Evolutionary conservation across 2,329 filamentous ascomycete species (phyloP), one percentile per base, ranked within the genome.

Genomic region (Ambrosiella beaveri): DNA sequence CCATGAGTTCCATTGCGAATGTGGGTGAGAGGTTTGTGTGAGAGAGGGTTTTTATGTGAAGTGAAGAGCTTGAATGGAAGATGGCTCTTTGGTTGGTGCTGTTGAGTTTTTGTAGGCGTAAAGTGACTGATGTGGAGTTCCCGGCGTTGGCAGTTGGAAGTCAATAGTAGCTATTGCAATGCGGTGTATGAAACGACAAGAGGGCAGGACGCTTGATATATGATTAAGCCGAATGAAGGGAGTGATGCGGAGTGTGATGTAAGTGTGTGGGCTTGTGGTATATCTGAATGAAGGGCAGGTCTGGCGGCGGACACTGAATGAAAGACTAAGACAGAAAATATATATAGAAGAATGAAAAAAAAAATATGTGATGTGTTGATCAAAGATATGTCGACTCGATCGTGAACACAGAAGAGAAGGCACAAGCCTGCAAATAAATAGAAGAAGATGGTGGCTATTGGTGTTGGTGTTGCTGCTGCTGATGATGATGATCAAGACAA

Each of bases 1-100:
- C 80, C 70, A 82, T 75, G 64, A 83, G 74, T 69, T 82, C 80
- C 80, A 83, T 82, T 61, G 67, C 38, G 55, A 56, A 53, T 11
- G 35, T 13, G 39, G 27, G 37, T 27, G 44, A 15, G 49, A 9
- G 57, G 38, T 36, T 12, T 36, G 44, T 40, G 49, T 40, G n/a
- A 45, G 51, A 56, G 35, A 54, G 47, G 19, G 35, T 54, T 41
- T 37, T 45, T 50, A 45, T 39, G 19, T 15, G 50, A 19, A 50
- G 38, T 17, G 9, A 53, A 41, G 37, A 57, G 55, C 44, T 35
- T n/a, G 55, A 19, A 37, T 13, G 44, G 27, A 50, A 50, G 44
- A 12, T 17, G 47, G 47, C 47, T 51, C 47, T 15, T n/a, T 39
- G 19, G 44, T n/a, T 15, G 17, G 15, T 7, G 3, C 7, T 9